Conservation (phyloP, 805 yeast species). For the Candida stauntonica region DNA sequence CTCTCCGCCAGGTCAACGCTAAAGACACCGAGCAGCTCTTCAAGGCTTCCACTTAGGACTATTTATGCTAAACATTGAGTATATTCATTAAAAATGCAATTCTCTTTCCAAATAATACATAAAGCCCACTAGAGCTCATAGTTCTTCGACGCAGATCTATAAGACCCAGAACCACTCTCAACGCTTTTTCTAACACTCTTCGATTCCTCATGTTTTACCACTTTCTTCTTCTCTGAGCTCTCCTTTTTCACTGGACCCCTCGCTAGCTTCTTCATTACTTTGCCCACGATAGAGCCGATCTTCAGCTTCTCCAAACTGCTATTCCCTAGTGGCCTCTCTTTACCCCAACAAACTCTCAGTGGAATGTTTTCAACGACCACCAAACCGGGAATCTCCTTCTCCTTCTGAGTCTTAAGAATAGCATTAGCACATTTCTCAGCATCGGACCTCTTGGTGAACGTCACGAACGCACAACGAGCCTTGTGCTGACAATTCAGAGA, state of each 20-base stretch:
- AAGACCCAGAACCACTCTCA: too few species aligned
- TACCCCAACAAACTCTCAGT: slow-evolving; percentile 54
- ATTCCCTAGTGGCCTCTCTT: slow-evolving; percentile 37
- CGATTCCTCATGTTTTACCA: too few species aligned
- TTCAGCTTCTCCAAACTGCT: slow-evolving; percentile 43
- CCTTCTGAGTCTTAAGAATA: slow-evolving; percentile 8
- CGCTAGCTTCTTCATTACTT: slow-evolving; percentile 45
- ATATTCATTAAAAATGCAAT: not conserved
- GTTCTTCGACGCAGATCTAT: too few species aligned
- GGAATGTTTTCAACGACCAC: slow-evolving; percentile 38
- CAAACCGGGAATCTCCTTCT: slow-evolving; percentile 28
- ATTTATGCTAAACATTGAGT: not conserved
- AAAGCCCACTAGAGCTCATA: too few species aligned
- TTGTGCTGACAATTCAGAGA: slow-evolving; percentile 48
- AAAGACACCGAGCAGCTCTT: slow-evolving; percentile 43
- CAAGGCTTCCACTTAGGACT: slow-evolving; percentile 11
- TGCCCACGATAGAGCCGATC: slow-evolving; percentile 45
- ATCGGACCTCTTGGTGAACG: slow-evolving; percentile 42
- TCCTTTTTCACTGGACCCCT: not conserved
- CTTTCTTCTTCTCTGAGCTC: too few species aligned
- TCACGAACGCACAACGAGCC: slow-evolving; percentile 61
- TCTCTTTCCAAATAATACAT: too few species aligned
- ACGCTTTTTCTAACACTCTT: too few species aligned
- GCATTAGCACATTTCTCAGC: slow-evolving; percentile 45
- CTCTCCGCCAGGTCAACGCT: slow-evolving; percentile 41